Evolutionary conservation across 257 asterid species (phyloP), one percentile per base, ranked within the genome.

Genomic region (Primulina huaijiensis): DNA sequence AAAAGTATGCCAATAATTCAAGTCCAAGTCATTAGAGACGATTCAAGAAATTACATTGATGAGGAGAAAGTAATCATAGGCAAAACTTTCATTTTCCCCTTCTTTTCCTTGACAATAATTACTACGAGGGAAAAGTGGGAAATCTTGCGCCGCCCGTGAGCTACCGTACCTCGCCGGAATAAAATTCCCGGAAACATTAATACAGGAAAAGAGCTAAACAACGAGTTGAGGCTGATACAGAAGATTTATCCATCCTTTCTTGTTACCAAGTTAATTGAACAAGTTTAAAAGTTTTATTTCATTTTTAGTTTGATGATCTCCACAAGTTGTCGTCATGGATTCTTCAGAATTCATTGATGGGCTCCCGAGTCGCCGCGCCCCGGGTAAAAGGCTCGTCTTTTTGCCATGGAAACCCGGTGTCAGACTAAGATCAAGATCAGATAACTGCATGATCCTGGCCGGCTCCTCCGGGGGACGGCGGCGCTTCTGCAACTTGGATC

Each of bases 301-400:
- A 30, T 33, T 31, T 53, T 60, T 21, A 61, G 69, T 67, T 40
- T 79, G 77, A 23, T 62, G 78, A 67, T 79, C 72, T 60, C 74
- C 78, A 46, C 85, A 82, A 2, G 83, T 75, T 4, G 92, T 88
- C 6, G 83, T 82, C 31, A 73, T 79, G 21, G 95, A 88, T 68
- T 84, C 92, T 53, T 84, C 92, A 8, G 95, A 88, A 79, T 84
- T 88, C 87, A 78, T 75, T 0, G 89, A 86, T 0, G 89, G 91
- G 38, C 88, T 84, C 8, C 76, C 88, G 10, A 55, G 77, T 38
- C 95, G 82, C 73, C 70, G 79, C 68, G 62, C 75, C 64, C 64
- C 84, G 5, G 63, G 72, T 63, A 46, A 63, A 52, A 70, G 71
- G 64, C 33, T 43, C 4, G 33, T 56, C 58, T 20, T 46, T 62